Evolutionary conservation across 2,329 filamentous ascomycete species (phyloP), one percentile per base, ranked within the genome.

Genomic region (Colletotrichum cordylinicola): DNA sequence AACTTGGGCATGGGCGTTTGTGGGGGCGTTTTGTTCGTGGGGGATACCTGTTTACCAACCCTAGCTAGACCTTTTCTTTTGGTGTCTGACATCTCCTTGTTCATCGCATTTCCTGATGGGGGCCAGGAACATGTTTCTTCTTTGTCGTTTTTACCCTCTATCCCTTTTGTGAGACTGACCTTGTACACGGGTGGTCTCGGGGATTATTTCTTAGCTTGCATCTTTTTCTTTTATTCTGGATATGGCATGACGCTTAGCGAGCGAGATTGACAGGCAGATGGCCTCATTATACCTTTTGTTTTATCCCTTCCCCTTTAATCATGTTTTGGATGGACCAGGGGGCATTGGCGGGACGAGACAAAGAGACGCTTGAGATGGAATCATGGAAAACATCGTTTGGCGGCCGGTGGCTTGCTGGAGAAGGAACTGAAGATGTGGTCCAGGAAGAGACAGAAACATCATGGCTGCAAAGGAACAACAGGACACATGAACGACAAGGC

Each of bases 1-100:
- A 61, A n/a, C 29, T 10, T 37, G 71, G 24, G n/a, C 27, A 73
- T 69, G 62, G 71, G 71, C 71, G 71, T 65, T 65, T 56, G 60
- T 9, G 71, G 43, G 67, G 71, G 29, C 10, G 15, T 43, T 61
- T 56, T 56, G 52, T 61, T 56, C 33, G 35, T 13, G 21, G 27
- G 27, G 37, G 55, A 73, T 69, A 69, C 70, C 56, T 73, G 21
- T 62, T 21, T 29, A 10, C n/a, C 39, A 39, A 12, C 29, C 15
- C 24, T 60, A 15, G 52, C 24, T 60, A 15, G 52, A 37, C 24
- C 27, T 68, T 58, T 55, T 37, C 13, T 66, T 66, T 39, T 27
- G 15, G 18, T 48, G 43, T 48, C 43, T 48, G 43, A 48, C 43
- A 48, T 18, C 43, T 48, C 62, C 18, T 21, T 52, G 21, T 43